These are phyloP conservation scores for Blastocystis sp. DNA, from an alignment of 352 stramenopile genomes.

Conservation along the genomic window DNA sequence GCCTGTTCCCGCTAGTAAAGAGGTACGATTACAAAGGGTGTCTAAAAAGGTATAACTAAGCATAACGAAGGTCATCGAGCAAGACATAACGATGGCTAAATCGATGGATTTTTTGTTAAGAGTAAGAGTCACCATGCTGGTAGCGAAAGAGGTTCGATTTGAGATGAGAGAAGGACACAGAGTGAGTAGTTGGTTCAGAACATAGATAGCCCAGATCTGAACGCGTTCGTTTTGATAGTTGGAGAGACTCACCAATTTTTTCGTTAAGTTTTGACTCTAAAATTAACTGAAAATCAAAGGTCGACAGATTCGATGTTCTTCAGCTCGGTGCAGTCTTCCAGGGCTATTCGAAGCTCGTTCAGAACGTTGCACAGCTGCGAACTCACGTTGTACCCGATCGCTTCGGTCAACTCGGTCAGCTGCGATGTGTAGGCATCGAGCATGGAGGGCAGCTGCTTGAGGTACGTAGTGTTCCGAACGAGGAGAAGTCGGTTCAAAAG, in stretches of 20 bases:
- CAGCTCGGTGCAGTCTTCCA: neutral
- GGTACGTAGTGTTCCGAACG: neutral
- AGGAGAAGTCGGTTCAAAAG: neutral
- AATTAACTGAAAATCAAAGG: neutral
- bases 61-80: neutral
- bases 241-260: neutral
- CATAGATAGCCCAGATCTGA: neutral
- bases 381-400: neutral
- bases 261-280: neutral
- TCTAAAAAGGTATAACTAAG: neutral
- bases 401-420: neutral
- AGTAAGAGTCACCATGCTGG: neutral
- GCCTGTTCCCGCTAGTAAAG: too few relatives aligned
- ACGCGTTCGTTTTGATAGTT: neutral
- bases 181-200: neutral
- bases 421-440: neutral
- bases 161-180: neutral
- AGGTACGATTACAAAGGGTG: neutral
- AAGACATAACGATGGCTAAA: neutral
- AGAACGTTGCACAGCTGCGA: neutral
- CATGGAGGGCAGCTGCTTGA: neutral
- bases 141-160: neutral
- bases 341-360: neutral
- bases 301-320: neutral
- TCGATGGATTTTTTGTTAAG: neutral